Conservation (phyloP, 1,284 basidiomycete species). For the Cryptococcus sp. region DNA sequence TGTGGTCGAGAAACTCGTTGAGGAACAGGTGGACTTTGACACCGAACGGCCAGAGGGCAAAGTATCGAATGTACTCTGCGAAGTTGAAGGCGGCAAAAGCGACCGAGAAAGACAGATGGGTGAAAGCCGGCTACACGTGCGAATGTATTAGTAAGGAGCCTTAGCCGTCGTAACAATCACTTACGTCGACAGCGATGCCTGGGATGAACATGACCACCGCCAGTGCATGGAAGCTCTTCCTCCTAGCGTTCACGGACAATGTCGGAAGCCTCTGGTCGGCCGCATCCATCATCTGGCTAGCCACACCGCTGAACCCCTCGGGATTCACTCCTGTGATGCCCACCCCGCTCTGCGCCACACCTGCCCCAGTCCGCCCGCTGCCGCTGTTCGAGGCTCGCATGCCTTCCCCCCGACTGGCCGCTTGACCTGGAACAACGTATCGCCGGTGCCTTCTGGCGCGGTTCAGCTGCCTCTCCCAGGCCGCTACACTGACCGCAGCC, state of each 20-base stretch:
- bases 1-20: conserved; percentile 93
- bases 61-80: conserved; percentile 93
- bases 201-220: conserved; percentile 96
- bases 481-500: conserved; percentile 78
- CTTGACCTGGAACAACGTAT: conserved; percentile 33
- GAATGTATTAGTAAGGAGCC: not conserved
- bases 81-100: conserved; percentile 94
- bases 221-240: conserved; percentile 96
- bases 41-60: conserved; percentile 94
- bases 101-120: conserved; percentile 87
- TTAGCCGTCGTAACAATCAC: conserved; percentile 46
- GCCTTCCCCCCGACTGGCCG: not conserved
- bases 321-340: not conserved
- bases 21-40: conserved; percentile 93
- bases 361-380: not conserved
- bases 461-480: conserved; percentile 84
- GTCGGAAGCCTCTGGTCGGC: conserved; percentile 86
- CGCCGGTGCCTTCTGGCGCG: conserved; percentile 62
- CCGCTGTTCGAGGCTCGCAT: not conserved
- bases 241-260: conserved; percentile 83
- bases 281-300: conserved; percentile 78
- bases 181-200: conserved; percentile 84
- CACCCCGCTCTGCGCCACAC: not conserved
- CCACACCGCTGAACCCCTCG: conserved; percentile 45
- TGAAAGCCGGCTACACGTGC: conserved; percentile 77